These are phyloP conservation scores for Coemansia sp. DNA, from an alignment of 192 early-diverging fungal species.

Conservation along the genomic window DNA sequence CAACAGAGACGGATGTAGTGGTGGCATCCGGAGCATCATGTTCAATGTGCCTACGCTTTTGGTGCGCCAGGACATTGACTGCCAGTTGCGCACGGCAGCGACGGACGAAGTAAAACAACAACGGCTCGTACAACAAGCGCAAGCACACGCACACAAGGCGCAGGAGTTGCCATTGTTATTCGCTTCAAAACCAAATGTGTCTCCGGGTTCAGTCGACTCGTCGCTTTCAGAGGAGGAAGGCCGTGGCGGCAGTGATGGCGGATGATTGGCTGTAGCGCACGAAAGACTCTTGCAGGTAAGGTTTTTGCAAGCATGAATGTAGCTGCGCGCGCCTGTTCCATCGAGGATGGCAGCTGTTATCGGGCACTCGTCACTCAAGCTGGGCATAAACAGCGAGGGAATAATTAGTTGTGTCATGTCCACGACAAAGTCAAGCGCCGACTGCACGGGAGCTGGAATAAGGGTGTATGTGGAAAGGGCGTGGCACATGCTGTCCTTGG, in stretches of 20 bases:
- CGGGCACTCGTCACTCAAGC: constrained; percentile 19
- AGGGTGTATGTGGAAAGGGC: constrained; percentile 3
- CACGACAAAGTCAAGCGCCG: constrained; percentile 34
- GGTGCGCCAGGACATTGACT: constrained; percentile 21
- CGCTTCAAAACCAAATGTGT: constrained; percentile 40
- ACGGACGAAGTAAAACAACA: constrained; percentile 34
- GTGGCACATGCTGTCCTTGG: not conserved
- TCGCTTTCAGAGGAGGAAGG: not conserved
- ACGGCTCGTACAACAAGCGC: constrained; percentile 31
- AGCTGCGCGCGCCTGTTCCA: constrained; percentile 7
- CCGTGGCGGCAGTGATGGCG: not conserved
- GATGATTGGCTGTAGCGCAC: not conserved
- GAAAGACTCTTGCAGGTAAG: not conserved
- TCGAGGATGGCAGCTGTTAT: constrained; percentile 12
- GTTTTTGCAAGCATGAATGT: constrained; percentile 1
- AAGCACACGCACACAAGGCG: constrained; percentile 26
- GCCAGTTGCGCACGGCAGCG: constrained; percentile 28
- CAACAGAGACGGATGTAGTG: not conserved
- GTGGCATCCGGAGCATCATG: constrained; percentile 7
- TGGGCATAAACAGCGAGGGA: constrained; percentile 50
- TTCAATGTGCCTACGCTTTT: constrained; percentile 4
- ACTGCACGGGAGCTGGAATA: constrained; percentile 25
- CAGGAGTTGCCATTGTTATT: not conserved
- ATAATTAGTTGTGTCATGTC: constrained; percentile 44
- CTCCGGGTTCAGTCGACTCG: constrained; percentile 29